Base-by-base conservation (phyloP, 352 stramenopile species). In the Phytophthora kernoviae region DNA sequence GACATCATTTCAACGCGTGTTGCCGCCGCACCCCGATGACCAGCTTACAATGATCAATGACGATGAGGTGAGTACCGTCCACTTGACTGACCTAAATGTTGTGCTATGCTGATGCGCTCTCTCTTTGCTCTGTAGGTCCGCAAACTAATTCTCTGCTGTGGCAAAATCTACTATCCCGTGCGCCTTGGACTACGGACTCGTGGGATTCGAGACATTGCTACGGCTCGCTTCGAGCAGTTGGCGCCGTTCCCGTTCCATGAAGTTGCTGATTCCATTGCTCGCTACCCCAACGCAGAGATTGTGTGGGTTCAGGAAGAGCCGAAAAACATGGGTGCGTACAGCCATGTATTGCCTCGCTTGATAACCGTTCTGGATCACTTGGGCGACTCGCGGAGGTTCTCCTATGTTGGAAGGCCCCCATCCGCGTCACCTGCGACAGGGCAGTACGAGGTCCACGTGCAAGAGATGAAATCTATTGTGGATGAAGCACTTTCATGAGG, bases 291-390 rank as follows among this genome's bases (percentile, higher is more conserved):
- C 58, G 97, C 97, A 11, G 72, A 98, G 57, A 76, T 99, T 27
- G 79, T 99, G 21, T 99, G 94, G 93, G 87, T 94, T 12, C 98
- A 99, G 72, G 97, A 99, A 71, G 97, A 99, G 64, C 96, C 91
- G 18, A 98, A 98, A 74, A 99, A 99, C 70, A 99, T 99, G 96
- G 98, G 98, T 17, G 85, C 92, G 22, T 99, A 96, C 76, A 81
- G 77, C 10, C 99, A 97, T 57, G 81, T 98, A 6, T 78, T 86
- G 15, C 90, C 97, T 21, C 87, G 97, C 26, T 84, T 99, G 58
- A 85, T 95, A 58, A 99, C 97, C 0, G 87, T 97, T 24, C 87
- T 98, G n/a, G 72, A 87, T n/a, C 76, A 97, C 32, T 55, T 97
- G 4, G 75, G 73, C 15, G 82, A 94, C 22, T 58, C 54, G 2